Conservation (phyloP, 208 protist species). For the Acanthamoeba divionensis region DNA sequence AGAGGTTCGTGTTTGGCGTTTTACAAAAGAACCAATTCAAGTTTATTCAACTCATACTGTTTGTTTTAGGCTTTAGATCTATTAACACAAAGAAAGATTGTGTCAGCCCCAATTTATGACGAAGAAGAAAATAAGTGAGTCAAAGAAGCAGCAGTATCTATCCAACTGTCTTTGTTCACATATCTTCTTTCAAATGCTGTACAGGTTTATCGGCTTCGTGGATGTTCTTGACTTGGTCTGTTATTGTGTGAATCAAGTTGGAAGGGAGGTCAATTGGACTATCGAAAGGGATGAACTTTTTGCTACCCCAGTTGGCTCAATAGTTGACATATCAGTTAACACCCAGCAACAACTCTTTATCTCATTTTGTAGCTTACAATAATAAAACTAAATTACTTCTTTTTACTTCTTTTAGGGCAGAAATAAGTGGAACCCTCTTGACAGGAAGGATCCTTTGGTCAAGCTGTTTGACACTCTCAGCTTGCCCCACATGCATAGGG, state of each 20-base stretch:
- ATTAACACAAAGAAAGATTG: background rate
- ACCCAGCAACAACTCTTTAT: too few species aligned
- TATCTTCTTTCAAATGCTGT: background rate
- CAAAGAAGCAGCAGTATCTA: too few species aligned
- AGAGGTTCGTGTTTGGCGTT: too few species aligned
- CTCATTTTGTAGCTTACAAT: too few species aligned
- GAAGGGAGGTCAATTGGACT: background rate
- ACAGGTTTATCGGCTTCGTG: background rate
- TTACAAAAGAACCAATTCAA: too few species aligned
- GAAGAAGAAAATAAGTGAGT: constrained; percentile 6
- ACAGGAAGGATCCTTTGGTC: background rate
- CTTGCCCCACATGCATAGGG: background rate
- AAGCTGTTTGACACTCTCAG: background rate
- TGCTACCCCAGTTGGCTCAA: background rate
- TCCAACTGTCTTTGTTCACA: background rate
- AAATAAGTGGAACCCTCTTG: background rate
- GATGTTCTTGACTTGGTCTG: constrained; percentile 4
- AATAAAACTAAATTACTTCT: too few species aligned
- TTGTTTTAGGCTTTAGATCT: too few species aligned
- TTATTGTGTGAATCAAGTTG: constrained; percentile 1
- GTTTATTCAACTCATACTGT: too few species aligned
- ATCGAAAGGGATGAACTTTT: background rate
- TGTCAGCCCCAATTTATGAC: background rate
- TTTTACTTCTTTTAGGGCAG: background rate
- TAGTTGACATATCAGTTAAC: constrained; percentile 32